phyloP scores from a whole-genome alignment of 2,329 filamentous ascomycete genomes.

The Phyllosticta ampelicida region DNA sequence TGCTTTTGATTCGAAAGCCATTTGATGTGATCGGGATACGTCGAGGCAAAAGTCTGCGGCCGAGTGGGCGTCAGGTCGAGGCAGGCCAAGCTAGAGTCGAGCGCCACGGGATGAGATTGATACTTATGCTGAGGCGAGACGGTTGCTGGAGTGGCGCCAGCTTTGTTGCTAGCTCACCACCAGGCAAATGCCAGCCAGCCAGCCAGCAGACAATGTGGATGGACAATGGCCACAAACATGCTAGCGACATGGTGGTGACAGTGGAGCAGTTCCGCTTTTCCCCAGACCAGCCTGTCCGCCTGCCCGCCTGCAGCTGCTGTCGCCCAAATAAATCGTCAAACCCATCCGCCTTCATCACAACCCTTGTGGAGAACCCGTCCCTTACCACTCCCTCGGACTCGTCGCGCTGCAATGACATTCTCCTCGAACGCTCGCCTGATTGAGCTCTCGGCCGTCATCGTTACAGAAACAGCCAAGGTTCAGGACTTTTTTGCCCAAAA shows the following conservation, averaged over 20 bases:
- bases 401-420: not conserved
- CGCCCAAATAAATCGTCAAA: not conserved
- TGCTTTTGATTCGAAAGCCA: not conserved
- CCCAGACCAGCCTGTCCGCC: not conserved
- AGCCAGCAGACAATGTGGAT: no score
- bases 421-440: conserved; percentile 7
- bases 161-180: not conserved
- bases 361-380: not conserved
- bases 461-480: conserved; percentile 13
- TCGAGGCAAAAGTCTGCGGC: conserved; percentile 1
- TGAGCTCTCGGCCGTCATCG: conserved; percentile 12
- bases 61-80: not conserved
- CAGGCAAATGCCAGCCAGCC: no score
- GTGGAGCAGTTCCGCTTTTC: not conserved
- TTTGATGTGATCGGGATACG: conserved; percentile 1
- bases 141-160: not conserved
- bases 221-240: no score
- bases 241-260: no score
- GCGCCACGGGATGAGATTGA: not conserved
- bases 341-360: not conserved
- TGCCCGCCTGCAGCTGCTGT: not conserved
- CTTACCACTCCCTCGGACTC: not conserved
- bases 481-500: conserved; percentile 11
- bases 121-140: not conserved
- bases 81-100: not conserved